phyloP scores from a whole-genome alignment of 2,329 filamentous ascomycete species.

The Cladosporium sp. region DNA sequence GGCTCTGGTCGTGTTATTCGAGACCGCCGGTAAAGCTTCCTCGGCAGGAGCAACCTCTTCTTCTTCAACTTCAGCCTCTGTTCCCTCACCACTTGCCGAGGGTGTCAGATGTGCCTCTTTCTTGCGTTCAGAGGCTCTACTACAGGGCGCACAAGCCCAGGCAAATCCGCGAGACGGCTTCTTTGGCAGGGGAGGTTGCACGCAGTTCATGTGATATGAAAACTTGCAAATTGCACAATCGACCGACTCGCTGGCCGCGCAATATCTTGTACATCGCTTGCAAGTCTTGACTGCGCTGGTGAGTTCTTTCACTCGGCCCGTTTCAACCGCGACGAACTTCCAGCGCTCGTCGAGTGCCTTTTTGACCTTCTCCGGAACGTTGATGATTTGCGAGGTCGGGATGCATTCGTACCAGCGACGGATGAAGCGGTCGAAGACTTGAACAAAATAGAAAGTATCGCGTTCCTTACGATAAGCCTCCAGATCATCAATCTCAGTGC shows the following conservation, averaged over 20 bases:
- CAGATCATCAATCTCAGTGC: constrained; percentile 76
- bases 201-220: constrained; percentile 98
- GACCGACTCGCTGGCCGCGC: constrained; percentile 91
- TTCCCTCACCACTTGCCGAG: constrained; percentile 53
- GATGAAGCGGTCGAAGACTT: constrained; percentile 96
- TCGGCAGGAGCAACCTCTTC: constrained; percentile 63
- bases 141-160: constrained; percentile 96
- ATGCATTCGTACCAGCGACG: constrained; percentile 97
- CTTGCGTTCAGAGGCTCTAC: constrained; percentile 88
- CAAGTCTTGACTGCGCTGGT: constrained; percentile 94
- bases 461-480: constrained; percentile 79
- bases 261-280: constrained; percentile 87
- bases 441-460: constrained; percentile 95
- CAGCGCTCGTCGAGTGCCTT: constrained; percentile 93
- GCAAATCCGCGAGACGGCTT: constrained; percentile 97
- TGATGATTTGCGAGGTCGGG: constrained; percentile 86
- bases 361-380: constrained; percentile 92
- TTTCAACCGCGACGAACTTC: constrained; percentile 93
- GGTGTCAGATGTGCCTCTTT: constrained; percentile 87
- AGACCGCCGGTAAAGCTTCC: constrained; percentile 56
- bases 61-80: constrained; percentile 60
- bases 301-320: constrained; percentile 88
- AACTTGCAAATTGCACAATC: constrained; percentile 93
- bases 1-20: constrained; percentile 60
- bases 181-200: constrained; percentile 84